Conservation (phyloP, 2,329 filamentous ascomycete species). For the Ceratocystis huliohia region DNA sequence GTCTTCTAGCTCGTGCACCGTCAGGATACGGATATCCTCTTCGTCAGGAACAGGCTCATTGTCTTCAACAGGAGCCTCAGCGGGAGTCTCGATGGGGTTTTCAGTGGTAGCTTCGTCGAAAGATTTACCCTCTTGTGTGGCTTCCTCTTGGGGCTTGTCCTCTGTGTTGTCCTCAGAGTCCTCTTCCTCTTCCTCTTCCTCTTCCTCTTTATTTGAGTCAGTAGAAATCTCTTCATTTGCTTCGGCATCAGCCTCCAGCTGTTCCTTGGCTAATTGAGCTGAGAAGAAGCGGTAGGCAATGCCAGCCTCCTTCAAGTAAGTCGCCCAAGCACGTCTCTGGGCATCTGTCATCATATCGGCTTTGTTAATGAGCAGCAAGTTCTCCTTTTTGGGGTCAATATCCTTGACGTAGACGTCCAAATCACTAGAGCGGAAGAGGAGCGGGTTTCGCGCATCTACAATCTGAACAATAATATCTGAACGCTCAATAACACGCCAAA, state of each 20-base stretch:
- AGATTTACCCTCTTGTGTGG: constrained; percentile 19
- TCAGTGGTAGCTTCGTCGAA: neutral
- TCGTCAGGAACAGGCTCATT: constrained; percentile 32
- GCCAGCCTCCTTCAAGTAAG: constrained; percentile 65
- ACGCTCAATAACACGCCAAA: constrained; percentile 96
- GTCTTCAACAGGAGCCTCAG: constrained; percentile 25
- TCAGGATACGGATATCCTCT: constrained; percentile 66
- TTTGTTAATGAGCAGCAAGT: constrained; percentile 91
- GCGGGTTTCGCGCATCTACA: constrained; percentile 87
- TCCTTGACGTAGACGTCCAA: constrained; percentile 90
- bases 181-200: constrained; percentile 25
- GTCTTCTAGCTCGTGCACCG: constrained; percentile 81
- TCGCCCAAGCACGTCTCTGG: constrained; percentile 74
- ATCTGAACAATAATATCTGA: constrained; percentile 96
- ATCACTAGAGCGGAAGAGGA: constrained; percentile 89
- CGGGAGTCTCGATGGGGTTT: constrained; percentile 19
- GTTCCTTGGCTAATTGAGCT: constrained; percentile 77
- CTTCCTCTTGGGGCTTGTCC: constrained; percentile 25
- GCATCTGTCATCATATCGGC: constrained; percentile 93
- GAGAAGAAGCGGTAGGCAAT: constrained; percentile 97
- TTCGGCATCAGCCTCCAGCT: constrained; percentile 52
- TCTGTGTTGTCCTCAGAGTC: constrained; percentile 23
- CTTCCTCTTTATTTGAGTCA: constrained; percentile 35
- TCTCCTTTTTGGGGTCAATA: constrained; percentile 75
- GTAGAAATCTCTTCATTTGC: constrained; percentile 27